These are phyloP conservation scores for Stagonosporopsis chrysanthemi DNA, from an alignment of 2,329 filamentous ascomycete genomes.

Conservation along the genomic window DNA sequence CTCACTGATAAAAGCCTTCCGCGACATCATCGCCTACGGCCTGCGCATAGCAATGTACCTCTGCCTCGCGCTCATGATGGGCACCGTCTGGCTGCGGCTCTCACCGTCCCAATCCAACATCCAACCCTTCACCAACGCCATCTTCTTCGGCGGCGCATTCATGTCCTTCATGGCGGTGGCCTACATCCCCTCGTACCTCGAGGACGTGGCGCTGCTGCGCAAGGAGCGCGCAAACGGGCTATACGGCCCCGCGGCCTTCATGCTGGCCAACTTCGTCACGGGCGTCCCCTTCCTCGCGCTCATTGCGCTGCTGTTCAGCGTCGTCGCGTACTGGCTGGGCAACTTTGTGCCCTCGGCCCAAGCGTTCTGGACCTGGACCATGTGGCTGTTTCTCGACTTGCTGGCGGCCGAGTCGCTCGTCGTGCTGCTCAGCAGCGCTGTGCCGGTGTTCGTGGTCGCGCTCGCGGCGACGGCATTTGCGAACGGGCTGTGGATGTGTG, in stretches of 20 bases:
- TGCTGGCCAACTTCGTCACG: conserved; percentile 81
- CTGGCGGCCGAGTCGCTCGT: conserved; percentile 83
- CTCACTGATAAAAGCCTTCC: conserved; percentile 82
- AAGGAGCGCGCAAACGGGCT: conserved; percentile 85
- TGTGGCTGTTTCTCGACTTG: conserved; percentile 87
- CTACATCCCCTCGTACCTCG: conserved; percentile 83
- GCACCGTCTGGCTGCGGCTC: conserved; percentile 83
- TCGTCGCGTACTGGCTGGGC: conserved; percentile 80
- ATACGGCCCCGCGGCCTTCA: conserved; percentile 75
- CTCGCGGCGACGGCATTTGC: conserved; percentile 83
- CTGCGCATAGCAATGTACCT: conserved; percentile 85
- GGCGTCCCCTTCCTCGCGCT: conserved; percentile 82
- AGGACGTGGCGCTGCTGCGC: conserved; percentile 74
- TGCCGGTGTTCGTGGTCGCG: conserved; percentile 81
- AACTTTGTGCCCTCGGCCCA: conserved; percentile 72
- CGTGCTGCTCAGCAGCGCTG: conserved; percentile 74
- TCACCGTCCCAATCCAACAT: conserved; percentile 74
- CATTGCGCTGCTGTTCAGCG: conserved; percentile 77
- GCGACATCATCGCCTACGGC: conserved; percentile 83
- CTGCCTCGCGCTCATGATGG: conserved; percentile 83
- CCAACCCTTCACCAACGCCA: conserved; percentile 81
- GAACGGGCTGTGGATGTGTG: conserved; percentile 90
- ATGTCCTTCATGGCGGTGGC: conserved; percentile 69
- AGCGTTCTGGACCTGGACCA: conserved; percentile 78
- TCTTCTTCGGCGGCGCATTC: conserved; percentile 64